Conservation (phyloP, 2,329 filamentous ascomycete species). For the Curvularia spicifera region DNA sequence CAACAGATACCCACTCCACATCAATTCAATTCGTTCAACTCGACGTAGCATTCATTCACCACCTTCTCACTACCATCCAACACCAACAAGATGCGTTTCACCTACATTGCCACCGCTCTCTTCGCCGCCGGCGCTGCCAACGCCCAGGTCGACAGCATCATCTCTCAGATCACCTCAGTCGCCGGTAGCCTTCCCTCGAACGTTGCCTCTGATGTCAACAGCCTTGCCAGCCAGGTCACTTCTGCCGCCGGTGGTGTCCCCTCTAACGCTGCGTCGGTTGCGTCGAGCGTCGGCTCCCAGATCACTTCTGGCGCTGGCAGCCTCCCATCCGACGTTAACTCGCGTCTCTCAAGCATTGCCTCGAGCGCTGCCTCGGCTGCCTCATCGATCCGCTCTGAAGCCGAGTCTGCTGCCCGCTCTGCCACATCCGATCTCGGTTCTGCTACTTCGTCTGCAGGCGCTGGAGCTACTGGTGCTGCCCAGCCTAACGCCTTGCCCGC, state of each 20-base stretch:
- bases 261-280: slow-evolving; percentile 21
- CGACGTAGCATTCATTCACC: neutral
- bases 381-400: slow-evolving; percentile 23
- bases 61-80: neutral
- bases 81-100: slow-evolving; percentile 45
- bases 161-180: slow-evolving; percentile 27
- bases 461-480: slow-evolving; percentile 25
- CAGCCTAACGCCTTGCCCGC: slow-evolving; percentile 36
- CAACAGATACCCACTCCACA: slow-evolving; percentile 18
- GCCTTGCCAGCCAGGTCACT: slow-evolving; percentile 13
- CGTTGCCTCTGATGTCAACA: slow-evolving; percentile 18
- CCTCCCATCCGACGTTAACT: slow-evolving; percentile 6
- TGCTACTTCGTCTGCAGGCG: slow-evolving; percentile 8
- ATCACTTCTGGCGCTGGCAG: slow-evolving; percentile 11
- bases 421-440: neutral
- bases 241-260: slow-evolving; percentile 23
- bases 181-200: slow-evolving; percentile 19
- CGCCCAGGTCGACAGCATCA: slow-evolving; percentile 38
- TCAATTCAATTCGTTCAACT: slow-evolving; percentile 15
- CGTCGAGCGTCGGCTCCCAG: slow-evolving; percentile 21
- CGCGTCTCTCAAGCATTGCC: slow-evolving; percentile 15
- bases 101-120: slow-evolving; percentile 38
- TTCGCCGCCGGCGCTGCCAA: slow-evolving; percentile 38
- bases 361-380: slow-evolving; percentile 17
- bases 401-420: slow-evolving; percentile 21